phyloP scores from a whole-genome alignment of 1,284 basidiomycete species.

The Porodaedalea pini region DNA sequence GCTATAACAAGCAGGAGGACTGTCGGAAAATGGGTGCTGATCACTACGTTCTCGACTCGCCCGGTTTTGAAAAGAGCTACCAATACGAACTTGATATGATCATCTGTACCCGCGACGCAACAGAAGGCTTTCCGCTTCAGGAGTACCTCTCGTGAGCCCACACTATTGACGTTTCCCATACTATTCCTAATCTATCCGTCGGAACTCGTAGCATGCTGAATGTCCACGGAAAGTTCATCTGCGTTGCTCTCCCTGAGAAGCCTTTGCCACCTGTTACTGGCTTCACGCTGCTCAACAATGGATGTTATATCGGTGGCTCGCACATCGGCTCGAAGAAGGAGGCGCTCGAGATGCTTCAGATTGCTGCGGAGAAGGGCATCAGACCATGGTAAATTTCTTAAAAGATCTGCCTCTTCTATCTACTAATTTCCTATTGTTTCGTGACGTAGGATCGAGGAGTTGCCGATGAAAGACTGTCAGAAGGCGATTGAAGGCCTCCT shows the following conservation, averaged over 20 bases:
- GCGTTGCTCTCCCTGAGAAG: slow-evolving; percentile 51
- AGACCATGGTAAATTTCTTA: slow-evolving; percentile 36
- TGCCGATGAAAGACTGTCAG: slow-evolving; percentile 56
- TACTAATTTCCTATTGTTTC: not conserved
- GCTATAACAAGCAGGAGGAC: slow-evolving; percentile 58
- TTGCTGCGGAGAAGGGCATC: slow-evolving; percentile 53
- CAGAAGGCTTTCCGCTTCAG: slow-evolving; percentile 28
- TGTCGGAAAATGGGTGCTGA: slow-evolving; percentile 61
- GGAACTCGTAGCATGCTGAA: slow-evolving; percentile 39
- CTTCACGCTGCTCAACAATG: slow-evolving; percentile 38
- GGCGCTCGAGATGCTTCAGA: slow-evolving; percentile 53
- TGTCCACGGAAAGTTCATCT: slow-evolving; percentile 52
- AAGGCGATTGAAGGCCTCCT: slow-evolving; percentile 53
- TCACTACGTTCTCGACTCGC: slow-evolving; percentile 45
- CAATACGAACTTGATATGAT: slow-evolving; percentile 56
- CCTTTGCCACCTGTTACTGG: slow-evolving; percentile 37
- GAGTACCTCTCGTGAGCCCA: slow-evolving; percentile 31
- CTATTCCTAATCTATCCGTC: not conserved
- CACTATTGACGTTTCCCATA: not conserved
- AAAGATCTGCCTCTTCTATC: not conserved
- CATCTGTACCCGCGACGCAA: slow-evolving; percentile 44
- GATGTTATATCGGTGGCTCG: slow-evolving; percentile 39
- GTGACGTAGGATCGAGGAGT: slow-evolving; percentile 38
- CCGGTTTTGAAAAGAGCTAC: slow-evolving; percentile 44
- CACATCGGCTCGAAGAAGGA: slow-evolving; percentile 66